A percentile compares a stretch with the other conserved stretches of the same genome.
These are phyloP conservation scores for Pseudoturritis turrita DNA, from an alignment of 345 rosid genomes.

Conservation along the genomic window DNA sequence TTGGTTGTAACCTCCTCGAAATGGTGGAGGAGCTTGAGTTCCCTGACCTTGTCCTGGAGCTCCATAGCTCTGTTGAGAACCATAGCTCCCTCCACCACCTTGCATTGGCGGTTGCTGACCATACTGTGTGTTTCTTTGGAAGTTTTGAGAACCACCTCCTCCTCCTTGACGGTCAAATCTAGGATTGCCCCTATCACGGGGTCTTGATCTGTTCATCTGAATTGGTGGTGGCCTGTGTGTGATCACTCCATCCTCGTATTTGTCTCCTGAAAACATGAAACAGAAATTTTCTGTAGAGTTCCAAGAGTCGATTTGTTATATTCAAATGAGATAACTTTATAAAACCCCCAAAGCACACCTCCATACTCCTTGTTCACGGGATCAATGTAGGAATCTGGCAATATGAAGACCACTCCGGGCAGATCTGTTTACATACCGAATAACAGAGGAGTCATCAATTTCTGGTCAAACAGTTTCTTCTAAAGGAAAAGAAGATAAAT, in stretches of 20 bases:
- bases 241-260: slow-evolving; percentile 77
- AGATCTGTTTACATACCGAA: slow-evolving; percentile 43
- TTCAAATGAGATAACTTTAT: not conserved
- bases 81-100: slow-evolving; percentile 44
- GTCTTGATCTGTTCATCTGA: slow-evolving; percentile 40
- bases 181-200: slow-evolving; percentile 37
- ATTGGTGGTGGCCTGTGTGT: slow-evolving; percentile 80
- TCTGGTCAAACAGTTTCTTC: not conserved
- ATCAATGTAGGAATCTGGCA: slow-evolving; percentile 95
- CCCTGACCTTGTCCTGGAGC: slow-evolving; percentile 39
- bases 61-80: slow-evolving; percentile 43
- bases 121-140: slow-evolving; percentile 39
- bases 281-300: not conserved
- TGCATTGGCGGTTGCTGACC: slow-evolving; percentile 41
- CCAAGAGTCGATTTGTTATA: not conserved
- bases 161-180: slow-evolving; percentile 43
- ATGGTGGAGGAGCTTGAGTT: slow-evolving; percentile 27
- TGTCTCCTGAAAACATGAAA: slow-evolving; percentile 54
- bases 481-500: not conserved
- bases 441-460: not conserved
- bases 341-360: slow-evolving; percentile 43
- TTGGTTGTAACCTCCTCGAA: slow-evolving; percentile 38
- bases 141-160: slow-evolving; percentile 29
- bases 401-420: slow-evolving; percentile 76
- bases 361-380: slow-evolving; percentile 85